Evolutionary conservation across 306 rosid species (phyloP).

Genomic region (Fragaria iinumae): DNA sequence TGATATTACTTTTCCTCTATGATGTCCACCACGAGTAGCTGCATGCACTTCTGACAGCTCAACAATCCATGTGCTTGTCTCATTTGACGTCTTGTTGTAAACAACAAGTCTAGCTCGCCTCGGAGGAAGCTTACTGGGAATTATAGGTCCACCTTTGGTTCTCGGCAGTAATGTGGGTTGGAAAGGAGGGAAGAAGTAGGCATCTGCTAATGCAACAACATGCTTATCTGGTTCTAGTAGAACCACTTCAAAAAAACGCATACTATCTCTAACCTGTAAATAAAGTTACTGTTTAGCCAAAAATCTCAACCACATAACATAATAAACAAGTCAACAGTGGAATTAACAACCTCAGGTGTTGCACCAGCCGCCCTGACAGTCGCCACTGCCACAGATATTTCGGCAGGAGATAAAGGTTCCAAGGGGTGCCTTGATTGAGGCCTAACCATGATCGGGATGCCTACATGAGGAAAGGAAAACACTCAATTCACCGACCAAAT

Average conservation of each 20-base stretch:
- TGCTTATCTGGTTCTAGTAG: conserved; percentile 80
- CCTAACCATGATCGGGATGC: conserved; percentile 61
- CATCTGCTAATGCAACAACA: conserved; percentile 89
- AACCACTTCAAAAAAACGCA: conserved; percentile 88
- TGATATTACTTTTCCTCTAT: conserved; percentile 82
- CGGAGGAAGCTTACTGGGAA: conserved; percentile 84
- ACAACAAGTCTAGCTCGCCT: conserved; percentile 85
- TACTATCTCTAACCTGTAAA: conserved; percentile 78
- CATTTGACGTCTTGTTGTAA: conserved; percentile 76
- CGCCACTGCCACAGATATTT: conserved; percentile 84
- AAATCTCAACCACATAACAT: background rate
- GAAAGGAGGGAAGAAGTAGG: conserved; percentile 89
- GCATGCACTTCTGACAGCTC: conserved; percentile 91
- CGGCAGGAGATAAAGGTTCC: conserved; percentile 87
- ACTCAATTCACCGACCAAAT: conserved; percentile 19
- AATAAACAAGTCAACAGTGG: conserved; percentile 6
- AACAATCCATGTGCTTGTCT: conserved; percentile 70
- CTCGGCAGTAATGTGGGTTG: conserved; percentile 88
- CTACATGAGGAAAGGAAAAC: conserved; percentile 32
- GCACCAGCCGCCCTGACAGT: conserved; percentile 94
- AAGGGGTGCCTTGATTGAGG: conserved; percentile 82
- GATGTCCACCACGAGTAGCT: conserved; percentile 91
- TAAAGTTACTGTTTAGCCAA: conserved; percentile 2
- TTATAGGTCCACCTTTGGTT: conserved; percentile 73
- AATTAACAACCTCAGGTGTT: conserved; percentile 73